Evolutionary conservation across 148 eudicot genomes (phyloP).

Genomic region (Chenopodium quinoa): DNA sequence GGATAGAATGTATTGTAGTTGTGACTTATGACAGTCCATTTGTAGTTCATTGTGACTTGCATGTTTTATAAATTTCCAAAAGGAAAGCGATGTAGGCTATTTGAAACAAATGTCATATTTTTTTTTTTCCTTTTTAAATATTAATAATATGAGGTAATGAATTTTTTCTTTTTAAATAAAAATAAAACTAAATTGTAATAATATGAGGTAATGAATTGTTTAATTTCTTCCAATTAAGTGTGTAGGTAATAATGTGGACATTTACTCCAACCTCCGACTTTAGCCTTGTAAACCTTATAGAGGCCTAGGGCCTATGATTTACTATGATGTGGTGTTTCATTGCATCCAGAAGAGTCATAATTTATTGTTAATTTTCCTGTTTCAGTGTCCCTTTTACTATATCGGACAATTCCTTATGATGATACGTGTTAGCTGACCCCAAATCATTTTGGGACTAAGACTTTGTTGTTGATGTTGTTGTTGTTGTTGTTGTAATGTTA

Average conservation of each 20-base stretch:
- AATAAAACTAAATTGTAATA: neutral
- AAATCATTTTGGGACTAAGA: too few relatives aligned
- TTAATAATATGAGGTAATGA: neutral
- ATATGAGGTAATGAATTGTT: neutral
- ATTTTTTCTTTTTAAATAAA: neutral
- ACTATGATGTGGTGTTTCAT: neutral
- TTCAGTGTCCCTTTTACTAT: too few relatives aligned
- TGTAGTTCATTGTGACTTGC: too few relatives aligned
- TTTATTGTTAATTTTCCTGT: neutral
- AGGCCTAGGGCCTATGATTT: neutral
- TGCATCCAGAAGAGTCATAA: conserved; percentile 10
- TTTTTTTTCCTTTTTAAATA: neutral
- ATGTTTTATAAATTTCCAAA: too few relatives aligned
- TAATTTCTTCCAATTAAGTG: neutral
- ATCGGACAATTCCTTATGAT: too few relatives aligned
- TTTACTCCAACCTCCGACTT: neutral
- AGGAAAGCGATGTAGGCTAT: too few relatives aligned
- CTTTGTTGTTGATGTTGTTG: too few relatives aligned
- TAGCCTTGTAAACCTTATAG: neutral
- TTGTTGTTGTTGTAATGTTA: neutral
- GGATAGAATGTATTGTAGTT: too few relatives aligned
- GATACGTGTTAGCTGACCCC: too few relatives aligned
- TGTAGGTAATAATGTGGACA: neutral
- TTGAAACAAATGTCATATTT: too few relatives aligned
- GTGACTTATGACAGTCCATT: too few relatives aligned